These are phyloP conservation scores for Hypoxylon sp. DNA, from an alignment of 2,329 filamentous ascomycete species.

Conservation along the genomic window DNA sequence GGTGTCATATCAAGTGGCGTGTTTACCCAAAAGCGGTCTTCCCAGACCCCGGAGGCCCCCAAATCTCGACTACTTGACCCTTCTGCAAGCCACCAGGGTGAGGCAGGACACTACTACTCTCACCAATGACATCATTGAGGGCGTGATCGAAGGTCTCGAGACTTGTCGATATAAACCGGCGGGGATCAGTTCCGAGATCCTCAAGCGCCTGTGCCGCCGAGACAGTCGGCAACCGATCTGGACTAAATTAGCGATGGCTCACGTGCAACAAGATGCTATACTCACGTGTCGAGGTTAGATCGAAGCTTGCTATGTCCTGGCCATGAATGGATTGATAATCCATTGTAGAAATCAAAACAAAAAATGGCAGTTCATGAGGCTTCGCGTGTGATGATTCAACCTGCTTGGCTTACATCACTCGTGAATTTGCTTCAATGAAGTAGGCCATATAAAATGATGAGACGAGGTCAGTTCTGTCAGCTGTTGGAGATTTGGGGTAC, in stretches of 20 bases:
- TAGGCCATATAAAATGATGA: background rate
- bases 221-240: constrained; percentile 83
- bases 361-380: constrained; percentile 35
- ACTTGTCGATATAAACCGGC: constrained; percentile 70
- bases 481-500: constrained; percentile 34
- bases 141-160: constrained; percentile 67
- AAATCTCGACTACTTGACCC: constrained; percentile 87
- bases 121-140: constrained; percentile 56
- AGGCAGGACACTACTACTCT: constrained; percentile 27
- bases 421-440: constrained; percentile 1
- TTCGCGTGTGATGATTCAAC: constrained; percentile 5
- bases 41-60: constrained; percentile 87
- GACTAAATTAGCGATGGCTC: constrained; percentile 36
- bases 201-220: constrained; percentile 81
- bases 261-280: constrained; percentile 16
- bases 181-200: constrained; percentile 67
- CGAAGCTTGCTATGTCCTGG: constrained; percentile 74
- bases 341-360: constrained; percentile 58
- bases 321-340: constrained; percentile 73
- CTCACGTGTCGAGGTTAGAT: constrained; percentile 66
- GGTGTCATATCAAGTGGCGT: background rate
- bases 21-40: constrained; percentile 87
- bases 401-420: background rate
- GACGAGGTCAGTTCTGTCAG: constrained; percentile 25
- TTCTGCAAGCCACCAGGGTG: constrained; percentile 73